phyloP scores from a whole-genome alignment of 2,329 filamentous ascomycete genomes.

The Cladophialophora exuberans region DNA sequence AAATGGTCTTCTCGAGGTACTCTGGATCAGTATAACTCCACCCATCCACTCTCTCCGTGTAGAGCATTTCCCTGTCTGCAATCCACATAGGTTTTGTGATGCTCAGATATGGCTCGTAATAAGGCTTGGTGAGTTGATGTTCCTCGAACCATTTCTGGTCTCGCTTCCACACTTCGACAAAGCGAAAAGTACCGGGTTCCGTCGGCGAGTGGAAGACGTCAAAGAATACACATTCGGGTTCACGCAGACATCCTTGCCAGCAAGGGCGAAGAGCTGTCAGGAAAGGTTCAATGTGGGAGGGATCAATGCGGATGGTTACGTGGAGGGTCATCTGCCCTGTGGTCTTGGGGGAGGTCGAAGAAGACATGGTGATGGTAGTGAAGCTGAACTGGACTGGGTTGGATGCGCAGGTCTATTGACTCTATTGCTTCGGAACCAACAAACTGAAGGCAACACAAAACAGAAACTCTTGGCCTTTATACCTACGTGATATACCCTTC shows the following conservation, averaged over 20 bases:
- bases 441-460: too few relatives aligned
- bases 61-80: conserved; percentile 9
- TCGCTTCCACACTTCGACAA: conserved; percentile 11
- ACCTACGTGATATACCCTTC: too few relatives aligned
- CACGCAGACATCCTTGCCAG: conserved; percentile 1
- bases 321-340: conserved; percentile 2
- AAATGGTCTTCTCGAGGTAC: conserved; percentile 8
- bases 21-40: conserved; percentile 10
- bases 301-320: conserved; percentile 11
- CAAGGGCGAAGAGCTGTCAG: conserved; percentile 3
- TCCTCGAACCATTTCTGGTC: conserved; percentile 6
- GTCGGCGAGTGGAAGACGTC: conserved; percentile 11
- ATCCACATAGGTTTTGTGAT: conserved; percentile 18
- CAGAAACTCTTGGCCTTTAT: too few relatives aligned
- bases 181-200: conserved; percentile 6
- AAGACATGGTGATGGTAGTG: background rate
- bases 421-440: too few relatives aligned
- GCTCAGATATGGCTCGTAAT: background rate
- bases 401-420: too few relatives aligned
- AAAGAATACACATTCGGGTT: conserved; percentile 18
- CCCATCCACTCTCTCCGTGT: conserved; percentile 6
- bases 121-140: background rate
- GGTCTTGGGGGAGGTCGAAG: background rate
- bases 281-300: conserved; percentile 5
- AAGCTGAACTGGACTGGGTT: too few relatives aligned